A percentile compares a stretch with the other conserved stretches of the same genome.
phyloP scores from a whole-genome alignment of 2,329 filamentous ascomycete species.

The Alternaria metachromatica region DNA sequence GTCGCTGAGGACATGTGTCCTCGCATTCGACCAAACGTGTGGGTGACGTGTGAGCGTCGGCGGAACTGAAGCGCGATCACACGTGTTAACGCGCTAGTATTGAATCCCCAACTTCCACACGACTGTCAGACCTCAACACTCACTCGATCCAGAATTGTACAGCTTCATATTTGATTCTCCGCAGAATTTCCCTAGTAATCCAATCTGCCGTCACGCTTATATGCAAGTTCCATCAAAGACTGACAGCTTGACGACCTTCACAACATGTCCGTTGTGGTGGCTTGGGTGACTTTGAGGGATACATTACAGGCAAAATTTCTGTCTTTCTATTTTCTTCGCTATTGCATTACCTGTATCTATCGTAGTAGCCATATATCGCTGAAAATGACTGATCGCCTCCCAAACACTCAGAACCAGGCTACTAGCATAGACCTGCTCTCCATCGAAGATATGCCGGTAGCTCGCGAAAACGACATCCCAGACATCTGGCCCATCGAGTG shows the following conservation, averaged over 20 bases:
- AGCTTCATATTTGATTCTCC: neutral
- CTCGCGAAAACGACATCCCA: neutral
- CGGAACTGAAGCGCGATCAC: constrained; percentile 14
- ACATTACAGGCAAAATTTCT: neutral
- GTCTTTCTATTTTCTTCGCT: neutral
- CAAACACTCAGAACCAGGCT: neutral
- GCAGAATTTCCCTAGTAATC: neutral
- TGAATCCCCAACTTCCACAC: neutral
- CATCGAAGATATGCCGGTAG: neutral
- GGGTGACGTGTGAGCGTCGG: constrained; percentile 13
- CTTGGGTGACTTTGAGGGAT: neutral
- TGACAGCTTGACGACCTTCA: neutral
- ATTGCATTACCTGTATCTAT: neutral
- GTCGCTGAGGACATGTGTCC: constrained; percentile 16
- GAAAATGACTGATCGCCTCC: neutral
- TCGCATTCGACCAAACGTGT: constrained; percentile 9
- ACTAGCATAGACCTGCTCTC: neutral
- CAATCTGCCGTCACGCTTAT: neutral
- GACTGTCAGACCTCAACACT: neutral
- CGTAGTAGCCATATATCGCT: neutral
- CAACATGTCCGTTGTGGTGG: neutral
- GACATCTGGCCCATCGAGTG: neutral
- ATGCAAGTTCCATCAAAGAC: neutral
- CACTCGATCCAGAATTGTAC: neutral
- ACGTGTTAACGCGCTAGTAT: constrained; percentile 13